These are phyloP conservation scores for Fusarium poae DNA, from an alignment of 2,329 filamentous ascomycete species.

Conservation along the genomic window DNA sequence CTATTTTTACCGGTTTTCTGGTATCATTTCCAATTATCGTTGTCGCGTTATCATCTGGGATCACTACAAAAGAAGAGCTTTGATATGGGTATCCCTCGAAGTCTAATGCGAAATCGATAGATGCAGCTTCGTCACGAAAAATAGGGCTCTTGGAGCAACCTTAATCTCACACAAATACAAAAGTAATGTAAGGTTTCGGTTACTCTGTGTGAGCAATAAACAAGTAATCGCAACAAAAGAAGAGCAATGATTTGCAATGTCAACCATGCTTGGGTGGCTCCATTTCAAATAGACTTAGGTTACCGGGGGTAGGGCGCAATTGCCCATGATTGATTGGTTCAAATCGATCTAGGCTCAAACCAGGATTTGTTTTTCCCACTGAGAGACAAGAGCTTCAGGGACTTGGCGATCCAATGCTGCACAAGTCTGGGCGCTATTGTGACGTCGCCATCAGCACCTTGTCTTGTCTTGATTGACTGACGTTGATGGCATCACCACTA, in stretches of 20 bases:
- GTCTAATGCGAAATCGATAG: no score
- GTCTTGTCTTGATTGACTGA: slow-evolving; percentile 23
- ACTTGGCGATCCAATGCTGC: slow-evolving; percentile 39
- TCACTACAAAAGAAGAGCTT: slow-evolving; percentile 12
- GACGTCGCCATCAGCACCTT: slow-evolving; percentile 44
- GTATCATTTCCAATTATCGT: slow-evolving; percentile 18
- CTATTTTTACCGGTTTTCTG: slow-evolving; percentile 17
- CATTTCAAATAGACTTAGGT: slow-evolving; percentile 16
- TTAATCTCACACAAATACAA: no score
- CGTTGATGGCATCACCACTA: slow-evolving; percentile 19
- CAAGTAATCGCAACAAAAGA: no score
- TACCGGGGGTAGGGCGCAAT: slow-evolving; percentile 1
- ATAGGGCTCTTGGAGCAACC: no score
- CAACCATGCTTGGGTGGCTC: slow-evolving; percentile 15
- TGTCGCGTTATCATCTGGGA: slow-evolving; percentile 26
- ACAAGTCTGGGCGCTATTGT: slow-evolving; percentile 35
- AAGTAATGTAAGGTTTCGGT: no score
- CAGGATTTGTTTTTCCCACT: slow-evolving; percentile 38
- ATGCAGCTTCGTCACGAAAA: no score
- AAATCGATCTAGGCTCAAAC: slow-evolving; percentile 39
- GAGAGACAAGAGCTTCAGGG: slow-evolving; percentile 32
- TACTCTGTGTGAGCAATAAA: no score
- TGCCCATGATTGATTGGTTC: slow-evolving; percentile 14
- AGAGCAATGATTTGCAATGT: slow-evolving; percentile 8
- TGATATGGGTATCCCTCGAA: no score